Evolutionary conservation across 306 rosid genomes (phyloP), one percentile per base, ranked within the genome.

Genomic region (Notholithocarpus densiflorus): DNA sequence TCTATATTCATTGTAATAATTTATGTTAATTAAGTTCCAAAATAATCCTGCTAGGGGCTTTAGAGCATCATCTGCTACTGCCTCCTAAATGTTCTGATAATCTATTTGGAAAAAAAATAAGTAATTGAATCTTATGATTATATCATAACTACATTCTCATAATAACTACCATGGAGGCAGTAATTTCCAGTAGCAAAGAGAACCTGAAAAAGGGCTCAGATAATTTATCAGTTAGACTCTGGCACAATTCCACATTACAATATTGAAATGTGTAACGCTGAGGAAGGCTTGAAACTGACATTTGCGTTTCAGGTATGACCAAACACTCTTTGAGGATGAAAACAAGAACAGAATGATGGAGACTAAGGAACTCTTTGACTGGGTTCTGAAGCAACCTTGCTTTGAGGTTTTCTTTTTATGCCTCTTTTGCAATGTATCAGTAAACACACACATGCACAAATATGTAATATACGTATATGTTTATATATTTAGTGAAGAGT

Each of bases 291-390:
- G 71, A 48, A 75, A 71, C 76, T 74, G 68, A 53, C 61, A 20
- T 34, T 66, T 86, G 70, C 77, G 27, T 81, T 90, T 69, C 87
- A 96, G 99, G 90, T 96, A 93, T 69, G 99, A 96, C 80, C 99
- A 96, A 87, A 93, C 98, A 65, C 98, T 95, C 73, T 96, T 96
- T 71, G 99, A 96, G 89, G 96, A 96, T 80, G 98, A 93, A 79
- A 89, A 88, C 89, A 93, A 79, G 85, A 96, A 93, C 88, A 90
- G 97, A 81, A 93, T 96, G 97, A 91, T 88, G 88, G 98, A 96
- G 89, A 89, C 99, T 0, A 96, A 90, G 87, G 99, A 96, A 71
- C 97, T 96, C 78, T 93, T 96, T 51, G 97, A 91, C 75, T 96
- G 98, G 99, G 94, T 96, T 82, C 83, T 96, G 83, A 91, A 90